Conservation (phyloP, 257 asterid genomes). For the Solanum etuberosum region DNA sequence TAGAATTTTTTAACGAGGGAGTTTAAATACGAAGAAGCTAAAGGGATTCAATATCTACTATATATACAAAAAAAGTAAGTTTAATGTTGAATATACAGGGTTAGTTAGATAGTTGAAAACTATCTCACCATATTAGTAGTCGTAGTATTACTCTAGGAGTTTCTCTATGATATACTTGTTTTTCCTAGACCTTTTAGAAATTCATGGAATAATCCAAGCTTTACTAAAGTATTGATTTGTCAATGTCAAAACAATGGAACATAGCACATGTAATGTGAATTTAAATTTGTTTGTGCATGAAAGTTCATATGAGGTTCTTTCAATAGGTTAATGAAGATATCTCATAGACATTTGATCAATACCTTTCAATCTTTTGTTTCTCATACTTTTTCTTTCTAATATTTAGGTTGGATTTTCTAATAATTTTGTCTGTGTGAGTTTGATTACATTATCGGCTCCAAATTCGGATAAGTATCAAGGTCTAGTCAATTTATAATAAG, state of each 20-base stretch:
- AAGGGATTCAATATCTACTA: no score
- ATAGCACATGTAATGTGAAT: not conserved
- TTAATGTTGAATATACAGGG: no score
- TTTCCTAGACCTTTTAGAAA: not conserved
- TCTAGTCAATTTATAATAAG: not conserved
- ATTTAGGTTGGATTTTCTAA: not conserved
- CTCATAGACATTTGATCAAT: not conserved
- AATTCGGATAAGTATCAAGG: not conserved
- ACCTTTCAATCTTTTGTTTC: not conserved
- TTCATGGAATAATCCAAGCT: constrained; percentile 4
- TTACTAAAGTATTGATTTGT: constrained; percentile 7
- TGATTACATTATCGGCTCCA: not conserved
- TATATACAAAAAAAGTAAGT: no score
- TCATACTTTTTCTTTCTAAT: not conserved
- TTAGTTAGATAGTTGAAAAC: no score
- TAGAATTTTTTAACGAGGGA: not conserved
- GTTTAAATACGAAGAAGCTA: not conserved
- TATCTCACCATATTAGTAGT: not conserved
- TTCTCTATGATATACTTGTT: not conserved
- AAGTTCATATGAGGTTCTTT: not conserved
- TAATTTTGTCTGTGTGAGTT: not conserved
- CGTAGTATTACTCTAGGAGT: not conserved
- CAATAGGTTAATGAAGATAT: not conserved
- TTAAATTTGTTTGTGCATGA: not conserved
- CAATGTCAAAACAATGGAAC: not conserved